Percentiles rank a stretch among this genome's conserved stretches.
Conservation (phyloP, 2,329 filamentous ascomycete genomes). For the Fusarium hainanense region DNA sequence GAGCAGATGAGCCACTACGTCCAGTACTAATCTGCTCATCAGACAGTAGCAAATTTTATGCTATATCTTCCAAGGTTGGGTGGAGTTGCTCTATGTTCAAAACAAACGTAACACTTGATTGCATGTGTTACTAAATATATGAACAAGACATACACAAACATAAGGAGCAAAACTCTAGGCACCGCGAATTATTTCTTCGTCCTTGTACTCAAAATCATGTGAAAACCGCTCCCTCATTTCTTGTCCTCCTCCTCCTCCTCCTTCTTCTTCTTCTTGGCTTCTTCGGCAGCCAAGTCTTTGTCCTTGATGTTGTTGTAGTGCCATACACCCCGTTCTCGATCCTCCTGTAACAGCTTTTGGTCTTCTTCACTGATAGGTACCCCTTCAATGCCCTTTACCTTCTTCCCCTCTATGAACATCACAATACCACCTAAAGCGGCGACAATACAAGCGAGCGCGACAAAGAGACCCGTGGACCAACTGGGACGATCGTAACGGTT, state of each 20-base stretch:
- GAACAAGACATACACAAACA: not conserved
- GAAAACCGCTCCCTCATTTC: conserved; percentile 5
- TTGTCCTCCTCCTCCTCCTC: conserved; percentile 6
- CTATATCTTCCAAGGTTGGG: not conserved
- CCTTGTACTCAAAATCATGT: not conserved
- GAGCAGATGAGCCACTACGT: not conserved
- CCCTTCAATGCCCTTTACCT: conserved; percentile 77
- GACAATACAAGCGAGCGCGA: conserved; percentile 77
- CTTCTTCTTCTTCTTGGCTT: conserved; percentile 40
- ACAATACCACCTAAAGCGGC: conserved; percentile 75
- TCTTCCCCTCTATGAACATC: conserved; percentile 77
- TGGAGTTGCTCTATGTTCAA: not conserved
- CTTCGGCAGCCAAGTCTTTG: conserved; percentile 42
- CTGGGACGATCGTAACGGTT: conserved; percentile 78
- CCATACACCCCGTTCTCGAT: conserved; percentile 65
- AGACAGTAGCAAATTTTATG: not conserved
- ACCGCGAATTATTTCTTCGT: not conserved
- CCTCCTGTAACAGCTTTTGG: conserved; percentile 59
- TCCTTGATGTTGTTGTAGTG: conserved; percentile 63
- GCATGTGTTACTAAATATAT: not conserved
- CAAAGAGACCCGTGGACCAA: conserved; percentile 84
- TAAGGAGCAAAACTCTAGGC: conserved; percentile 1
- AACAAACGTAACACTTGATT: not conserved
- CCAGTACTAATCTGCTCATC: not conserved
- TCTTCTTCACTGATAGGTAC: conserved; percentile 71